Conservation (phyloP, 1,284 basidiomycete species). For the Tilletia walkeri region DNA sequence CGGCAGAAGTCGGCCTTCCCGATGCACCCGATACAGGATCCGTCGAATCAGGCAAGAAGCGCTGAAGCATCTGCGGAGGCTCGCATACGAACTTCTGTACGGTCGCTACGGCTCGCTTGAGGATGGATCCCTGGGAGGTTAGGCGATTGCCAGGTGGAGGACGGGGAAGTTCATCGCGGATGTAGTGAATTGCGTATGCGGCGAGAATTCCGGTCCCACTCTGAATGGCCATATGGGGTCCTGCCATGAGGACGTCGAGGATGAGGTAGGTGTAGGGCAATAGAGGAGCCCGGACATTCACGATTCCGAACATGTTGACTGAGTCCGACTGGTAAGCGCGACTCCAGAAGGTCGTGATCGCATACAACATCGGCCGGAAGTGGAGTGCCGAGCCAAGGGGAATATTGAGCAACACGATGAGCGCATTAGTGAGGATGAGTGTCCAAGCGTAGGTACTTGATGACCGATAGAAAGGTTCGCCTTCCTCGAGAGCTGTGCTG, state of each 20-base stretch:
- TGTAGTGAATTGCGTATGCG: slow-evolving; percentile 65
- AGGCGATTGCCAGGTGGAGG: slow-evolving; percentile 25
- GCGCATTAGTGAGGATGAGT: slow-evolving; percentile 34
- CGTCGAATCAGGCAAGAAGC: slow-evolving; percentile 34
- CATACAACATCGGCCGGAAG: slow-evolving; percentile 13
- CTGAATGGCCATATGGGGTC: slow-evolving; percentile 64
- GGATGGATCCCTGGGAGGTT: slow-evolving; percentile 27
- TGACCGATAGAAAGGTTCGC: slow-evolving; percentile 35
- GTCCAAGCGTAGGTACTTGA: slow-evolving; percentile 46
- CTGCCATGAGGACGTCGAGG: slow-evolving; percentile 70
- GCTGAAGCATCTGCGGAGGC: slow-evolving; percentile 21
- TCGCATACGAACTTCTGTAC: slow-evolving; percentile 15
- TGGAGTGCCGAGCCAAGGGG: slow-evolving; percentile 60
- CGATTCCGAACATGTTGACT: slow-evolving; percentile 10
- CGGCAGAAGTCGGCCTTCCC: not conserved
- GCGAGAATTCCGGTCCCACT: slow-evolving; percentile 70
- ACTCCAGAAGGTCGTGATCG: slow-evolving; percentile 14
- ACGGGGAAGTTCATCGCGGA: slow-evolving; percentile 31
- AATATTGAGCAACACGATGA: slow-evolving; percentile 61
- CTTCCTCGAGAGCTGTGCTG: slow-evolving; percentile 39
- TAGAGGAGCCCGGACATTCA: not conserved
- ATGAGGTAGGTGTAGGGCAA: slow-evolving; percentile 66
- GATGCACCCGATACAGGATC: slow-evolving; percentile 33
- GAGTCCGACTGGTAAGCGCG: not conserved
- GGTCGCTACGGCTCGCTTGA: not conserved